A percentile compares a stretch with the other conserved stretches of the same genome.
Evolutionary conservation across 2,329 filamentous ascomycete species (phyloP).

Genomic region (Pseudogymnoascus sp.): DNA sequence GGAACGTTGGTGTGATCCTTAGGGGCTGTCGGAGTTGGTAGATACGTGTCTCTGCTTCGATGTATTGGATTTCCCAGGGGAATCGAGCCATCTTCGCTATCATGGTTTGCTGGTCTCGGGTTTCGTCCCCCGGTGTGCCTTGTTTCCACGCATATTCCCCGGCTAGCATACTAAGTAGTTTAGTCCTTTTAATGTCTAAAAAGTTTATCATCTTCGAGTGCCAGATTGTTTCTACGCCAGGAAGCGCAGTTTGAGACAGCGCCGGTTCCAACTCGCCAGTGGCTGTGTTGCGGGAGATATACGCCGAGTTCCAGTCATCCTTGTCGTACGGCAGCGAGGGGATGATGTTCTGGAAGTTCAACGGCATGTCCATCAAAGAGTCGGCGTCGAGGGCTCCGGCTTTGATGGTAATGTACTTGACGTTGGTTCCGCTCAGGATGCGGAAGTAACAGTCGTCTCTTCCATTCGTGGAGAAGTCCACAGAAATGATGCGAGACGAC

Average conservation of each 20-base stretch:
- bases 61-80: constrained; percentile 18
- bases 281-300: neutral
- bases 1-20: constrained; percentile 29
- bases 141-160: neutral
- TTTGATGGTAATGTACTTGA: neutral
- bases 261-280: neutral
- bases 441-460: neutral
- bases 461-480: neutral
- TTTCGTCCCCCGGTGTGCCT: neutral
- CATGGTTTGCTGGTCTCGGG: neutral
- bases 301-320: neutral
- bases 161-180: neutral
- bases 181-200: neutral
- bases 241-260: neutral
- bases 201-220: neutral
- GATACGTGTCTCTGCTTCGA: constrained; percentile 19
- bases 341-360: neutral
- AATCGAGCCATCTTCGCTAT: constrained; percentile 20
- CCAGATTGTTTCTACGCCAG: neutral
- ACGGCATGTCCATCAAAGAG: neutral
- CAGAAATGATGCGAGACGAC: neutral
- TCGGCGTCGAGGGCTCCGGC: neutral
- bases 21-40: constrained; percentile 9
- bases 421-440: neutral
- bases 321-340: neutral